Conservation (phyloP, 495 filamentous ascomycete genomes). For the Xylaria scruposa region DNA sequence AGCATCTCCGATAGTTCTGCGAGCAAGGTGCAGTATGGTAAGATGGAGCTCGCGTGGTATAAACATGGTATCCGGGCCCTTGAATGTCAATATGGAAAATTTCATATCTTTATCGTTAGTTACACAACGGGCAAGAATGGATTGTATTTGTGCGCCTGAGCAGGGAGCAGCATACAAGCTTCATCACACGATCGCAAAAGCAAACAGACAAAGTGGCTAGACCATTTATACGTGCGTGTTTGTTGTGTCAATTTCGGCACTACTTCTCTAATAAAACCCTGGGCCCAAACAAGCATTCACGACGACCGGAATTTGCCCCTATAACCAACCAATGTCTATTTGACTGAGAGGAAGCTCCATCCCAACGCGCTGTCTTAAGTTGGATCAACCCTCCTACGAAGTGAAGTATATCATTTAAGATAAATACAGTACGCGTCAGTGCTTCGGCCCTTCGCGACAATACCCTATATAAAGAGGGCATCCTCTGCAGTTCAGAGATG, state of each 20-base stretch:
- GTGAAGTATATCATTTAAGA: neutral
- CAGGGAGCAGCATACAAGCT: neutral
- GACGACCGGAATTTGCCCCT: neutral
- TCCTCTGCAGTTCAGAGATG: neutral
- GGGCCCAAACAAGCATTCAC: neutral
- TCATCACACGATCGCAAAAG: neutral
- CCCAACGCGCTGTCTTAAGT: neutral
- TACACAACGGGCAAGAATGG: neutral
- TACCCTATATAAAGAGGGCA: neutral
- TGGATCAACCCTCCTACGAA: neutral
- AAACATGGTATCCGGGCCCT: neutral
- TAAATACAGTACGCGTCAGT: neutral
- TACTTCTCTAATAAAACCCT: neutral
- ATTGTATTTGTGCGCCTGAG: neutral
- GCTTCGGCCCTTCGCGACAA: neutral
- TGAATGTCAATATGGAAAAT: neutral
- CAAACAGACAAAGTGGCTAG: neutral
- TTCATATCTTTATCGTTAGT: neutral
- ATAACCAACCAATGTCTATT: neutral
- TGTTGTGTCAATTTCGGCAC: neutral
- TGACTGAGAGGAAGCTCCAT: neutral
- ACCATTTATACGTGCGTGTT: neutral
- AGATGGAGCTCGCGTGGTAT: neutral
- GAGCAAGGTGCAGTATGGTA: neutral
- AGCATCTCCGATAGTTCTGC: neutral